Percentiles rank a stretch among this genome's conserved stretches.
Conservation (phyloP, 371 early-diverging fungal species). For the Conidiobolus incongruus region DNA sequence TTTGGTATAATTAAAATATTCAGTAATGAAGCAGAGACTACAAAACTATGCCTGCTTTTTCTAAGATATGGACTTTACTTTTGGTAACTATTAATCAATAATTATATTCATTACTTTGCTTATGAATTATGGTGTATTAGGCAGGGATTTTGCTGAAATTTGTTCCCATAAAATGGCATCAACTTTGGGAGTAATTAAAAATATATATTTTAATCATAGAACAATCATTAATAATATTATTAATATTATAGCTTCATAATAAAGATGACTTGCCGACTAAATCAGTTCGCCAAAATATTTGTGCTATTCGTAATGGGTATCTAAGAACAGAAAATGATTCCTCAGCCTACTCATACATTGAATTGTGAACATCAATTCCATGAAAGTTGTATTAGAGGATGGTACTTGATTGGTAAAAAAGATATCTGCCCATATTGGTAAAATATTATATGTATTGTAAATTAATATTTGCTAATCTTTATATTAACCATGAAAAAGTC, state of each 20-base stretch:
- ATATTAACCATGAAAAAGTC: conserved; percentile 54
- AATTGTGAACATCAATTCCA: conserved; percentile 69
- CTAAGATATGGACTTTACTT: conserved; percentile 39
- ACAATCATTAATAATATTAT: not conserved
- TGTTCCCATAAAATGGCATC: conserved; percentile 65
- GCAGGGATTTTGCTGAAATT: conserved; percentile 67
- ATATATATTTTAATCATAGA: too few species aligned
- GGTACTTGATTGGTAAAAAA: conserved; percentile 86
- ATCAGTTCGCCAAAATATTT: conserved; percentile 43
- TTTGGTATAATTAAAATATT: conserved; percentile 24
- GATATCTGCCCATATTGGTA: conserved; percentile 84
- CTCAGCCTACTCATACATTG: conserved; percentile 38
- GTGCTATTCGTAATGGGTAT: conserved; percentile 53
- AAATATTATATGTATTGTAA: not conserved
- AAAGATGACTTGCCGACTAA: conserved; percentile 42
- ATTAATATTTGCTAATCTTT: not conserved
- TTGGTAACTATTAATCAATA: conserved; percentile 28
- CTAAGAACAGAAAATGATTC: conserved; percentile 11
- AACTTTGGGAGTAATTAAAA: conserved; percentile 23
- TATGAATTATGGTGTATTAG: conserved; percentile 26
- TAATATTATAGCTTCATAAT: conserved; percentile 24
- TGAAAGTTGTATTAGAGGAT: conserved; percentile 81
- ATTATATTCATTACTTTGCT: not conserved
- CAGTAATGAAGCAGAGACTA: conserved; percentile 14
- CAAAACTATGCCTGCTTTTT: conserved; percentile 21